These are phyloP conservation scores for Trichothecium roseum DNA, from an alignment of 2,329 filamentous ascomycete genomes.

Conservation along the genomic window DNA sequence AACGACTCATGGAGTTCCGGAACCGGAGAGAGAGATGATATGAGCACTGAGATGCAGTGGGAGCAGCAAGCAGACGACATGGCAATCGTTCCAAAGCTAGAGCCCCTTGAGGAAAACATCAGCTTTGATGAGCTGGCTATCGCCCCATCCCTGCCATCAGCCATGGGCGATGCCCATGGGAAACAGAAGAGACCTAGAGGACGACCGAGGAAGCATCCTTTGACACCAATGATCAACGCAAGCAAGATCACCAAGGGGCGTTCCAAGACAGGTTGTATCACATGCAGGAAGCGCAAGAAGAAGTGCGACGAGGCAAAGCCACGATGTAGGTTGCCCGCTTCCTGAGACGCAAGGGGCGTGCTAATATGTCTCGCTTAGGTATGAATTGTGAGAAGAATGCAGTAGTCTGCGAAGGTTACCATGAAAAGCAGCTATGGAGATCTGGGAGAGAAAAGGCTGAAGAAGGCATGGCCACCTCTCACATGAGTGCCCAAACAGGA, in stretches of 20 bases:
- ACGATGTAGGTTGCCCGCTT: conserved; percentile 39
- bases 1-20: conserved; percentile 33
- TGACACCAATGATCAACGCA: conserved; percentile 43
- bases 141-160: conserved; percentile 9
- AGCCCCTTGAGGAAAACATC: conserved; percentile 46
- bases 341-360: conserved; percentile 10
- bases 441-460: conserved; percentile 69
- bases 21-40: conserved; percentile 26
- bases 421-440: conserved; percentile 77
- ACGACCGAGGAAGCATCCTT: conserved; percentile 71
- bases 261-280: conserved; percentile 60
- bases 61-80: conserved; percentile 35
- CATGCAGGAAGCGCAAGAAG: conserved; percentile 60
- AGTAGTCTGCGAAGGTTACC: conserved; percentile 83
- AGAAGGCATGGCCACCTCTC: conserved; percentile 39
- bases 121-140: conserved; percentile 36
- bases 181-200: conserved; percentile 61
- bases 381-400: conserved; percentile 91
- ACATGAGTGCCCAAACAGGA: background rate
- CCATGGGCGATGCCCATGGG: conserved; percentile 14
- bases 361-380: conserved; percentile 34
- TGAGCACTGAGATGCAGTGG: conserved; percentile 33
- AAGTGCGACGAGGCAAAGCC: conserved; percentile 63
- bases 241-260: conserved; percentile 70
- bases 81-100: conserved; percentile 41